These are phyloP conservation scores for Globisporangium alternatum DNA, from an alignment of 352 stramenopile species.

Conservation along the genomic window DNA sequence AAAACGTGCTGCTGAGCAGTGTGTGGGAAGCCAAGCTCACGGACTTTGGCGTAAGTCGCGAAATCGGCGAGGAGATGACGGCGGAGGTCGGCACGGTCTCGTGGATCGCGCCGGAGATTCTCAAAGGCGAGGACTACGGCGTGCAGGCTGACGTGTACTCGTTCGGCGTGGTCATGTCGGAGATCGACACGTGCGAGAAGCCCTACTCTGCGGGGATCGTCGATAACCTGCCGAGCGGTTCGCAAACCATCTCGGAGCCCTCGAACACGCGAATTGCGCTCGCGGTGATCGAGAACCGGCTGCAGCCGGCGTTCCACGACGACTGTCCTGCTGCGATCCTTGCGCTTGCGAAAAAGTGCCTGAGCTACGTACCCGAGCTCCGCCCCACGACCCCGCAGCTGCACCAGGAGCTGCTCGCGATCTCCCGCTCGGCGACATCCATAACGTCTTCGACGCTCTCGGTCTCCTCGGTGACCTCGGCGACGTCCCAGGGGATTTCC, in stretches of 20 bases:
- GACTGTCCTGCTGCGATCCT: conserved; percentile 33
- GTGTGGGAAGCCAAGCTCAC: conserved; percentile 23
- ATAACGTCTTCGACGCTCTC: neutral
- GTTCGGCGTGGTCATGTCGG: conserved; percentile 49
- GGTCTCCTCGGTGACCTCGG: neutral
- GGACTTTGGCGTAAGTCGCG: conserved; percentile 35
- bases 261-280: conserved; percentile 44
- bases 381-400: conserved; percentile 10
- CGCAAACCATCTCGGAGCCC: conserved; percentile 15
- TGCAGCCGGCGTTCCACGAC: conserved; percentile 32
- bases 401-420: conserved; percentile 13
- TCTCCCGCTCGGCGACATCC: neutral
- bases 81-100: conserved; percentile 50
- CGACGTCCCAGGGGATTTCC: neutral
- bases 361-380: conserved; percentile 9
- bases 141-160: conserved; percentile 57
- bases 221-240: conserved; percentile 1
- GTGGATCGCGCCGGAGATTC: conserved; percentile 58
- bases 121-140: conserved; percentile 43
- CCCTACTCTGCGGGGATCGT: conserved; percentile 33
- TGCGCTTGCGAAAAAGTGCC: conserved; percentile 24
- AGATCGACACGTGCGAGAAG: conserved; percentile 45
- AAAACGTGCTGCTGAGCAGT: conserved; percentile 53
- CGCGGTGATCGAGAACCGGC: conserved; percentile 37
- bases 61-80: conserved; percentile 32